Evolutionary conservation across 2,329 filamentous ascomycete species (phyloP).

Genomic region (Myriosclerotinia duriaeana): DNA sequence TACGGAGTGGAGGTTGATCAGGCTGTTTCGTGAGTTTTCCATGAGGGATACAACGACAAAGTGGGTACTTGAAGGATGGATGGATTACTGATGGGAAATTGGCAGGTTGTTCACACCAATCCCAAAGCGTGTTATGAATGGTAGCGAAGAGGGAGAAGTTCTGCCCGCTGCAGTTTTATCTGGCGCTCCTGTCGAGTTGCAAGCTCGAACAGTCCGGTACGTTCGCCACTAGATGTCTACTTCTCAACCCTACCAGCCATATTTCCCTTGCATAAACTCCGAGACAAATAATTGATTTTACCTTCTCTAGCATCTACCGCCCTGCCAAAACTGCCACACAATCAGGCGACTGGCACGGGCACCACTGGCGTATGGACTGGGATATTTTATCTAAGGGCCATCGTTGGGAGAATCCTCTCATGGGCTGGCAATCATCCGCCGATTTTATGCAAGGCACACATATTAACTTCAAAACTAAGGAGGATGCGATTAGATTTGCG

Average conservation of each 20-base stretch:
- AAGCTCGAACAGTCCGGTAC: conserved; percentile 91
- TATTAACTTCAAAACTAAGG: conserved; percentile 86
- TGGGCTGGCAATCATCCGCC: conserved; percentile 96
- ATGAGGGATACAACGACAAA: conserved; percentile 34
- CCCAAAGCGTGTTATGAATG: conserved; percentile 85
- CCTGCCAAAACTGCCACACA: conserved; percentile 94
- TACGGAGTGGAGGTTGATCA: conserved; percentile 81
- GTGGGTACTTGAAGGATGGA: conserved; percentile 4
- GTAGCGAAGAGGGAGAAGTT: conserved; percentile 74
- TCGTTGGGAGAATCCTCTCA: conserved; percentile 96
- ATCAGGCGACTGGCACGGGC: conserved; percentile 80
- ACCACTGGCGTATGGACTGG: conserved; percentile 98
- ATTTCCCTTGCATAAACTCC: background rate
- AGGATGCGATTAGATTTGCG: conserved; percentile 91
- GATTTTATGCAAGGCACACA: conserved; percentile 95
- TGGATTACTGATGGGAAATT: conserved; percentile 32
- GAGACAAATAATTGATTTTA: conserved; percentile 26
- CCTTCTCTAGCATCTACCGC: conserved; percentile 73
- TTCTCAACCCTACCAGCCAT: background rate
- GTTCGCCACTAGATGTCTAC: conserved; percentile 31
- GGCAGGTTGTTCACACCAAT: conserved; percentile 84
- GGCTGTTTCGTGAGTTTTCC: conserved; percentile 74
- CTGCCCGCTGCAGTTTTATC: conserved; percentile 84
- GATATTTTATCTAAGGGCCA: conserved; percentile 89
- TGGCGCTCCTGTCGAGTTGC: conserved; percentile 88